Conservation (phyloP, 768 basidiomycete species). For the Pisolithus tinctorius region DNA sequence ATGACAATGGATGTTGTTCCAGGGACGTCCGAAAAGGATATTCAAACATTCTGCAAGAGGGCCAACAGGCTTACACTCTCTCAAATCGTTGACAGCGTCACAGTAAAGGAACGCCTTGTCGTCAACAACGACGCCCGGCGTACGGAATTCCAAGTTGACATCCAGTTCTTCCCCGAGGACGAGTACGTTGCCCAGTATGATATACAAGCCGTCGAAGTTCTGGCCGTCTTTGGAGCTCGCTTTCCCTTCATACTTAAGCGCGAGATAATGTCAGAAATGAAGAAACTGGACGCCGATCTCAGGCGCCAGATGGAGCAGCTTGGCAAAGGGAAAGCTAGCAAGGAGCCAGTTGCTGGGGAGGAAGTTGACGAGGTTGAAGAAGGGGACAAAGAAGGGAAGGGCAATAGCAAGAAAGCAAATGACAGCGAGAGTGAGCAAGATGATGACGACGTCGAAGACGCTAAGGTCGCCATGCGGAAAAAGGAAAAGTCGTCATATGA, state of each 20-base stretch:
- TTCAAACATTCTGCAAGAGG: slow-evolving; percentile 80
- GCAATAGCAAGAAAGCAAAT: slow-evolving; percentile 34
- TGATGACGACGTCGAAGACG: slow-evolving; percentile 78
- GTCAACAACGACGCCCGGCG: slow-evolving; percentile 61
- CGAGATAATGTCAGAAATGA: slow-evolving; percentile 83
- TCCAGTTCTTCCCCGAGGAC: slow-evolving; percentile 78
- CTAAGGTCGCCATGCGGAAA: slow-evolving; percentile 63
- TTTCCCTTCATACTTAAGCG: slow-evolving; percentile 80
- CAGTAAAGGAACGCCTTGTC: slow-evolving; percentile 71
- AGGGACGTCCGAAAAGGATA: slow-evolving; percentile 44
- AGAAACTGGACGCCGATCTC: slow-evolving; percentile 71
- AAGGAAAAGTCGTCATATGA: slow-evolving; percentile 75
- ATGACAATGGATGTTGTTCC: slow-evolving; percentile 78
- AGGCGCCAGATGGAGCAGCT: slow-evolving; percentile 74
- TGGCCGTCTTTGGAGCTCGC: slow-evolving; percentile 59
- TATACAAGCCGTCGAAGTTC: slow-evolving; percentile 63
- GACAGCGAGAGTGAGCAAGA: slow-evolving; percentile 73
- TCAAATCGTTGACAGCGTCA: slow-evolving; percentile 78
- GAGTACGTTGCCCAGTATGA: slow-evolving; percentile 86
- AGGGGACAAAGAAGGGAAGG: slow-evolving; percentile 38
- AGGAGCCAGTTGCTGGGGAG: slow-evolving; percentile 35
- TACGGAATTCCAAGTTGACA: slow-evolving; percentile 73
- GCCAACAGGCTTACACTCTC: slow-evolving; percentile 82
- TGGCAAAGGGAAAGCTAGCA: slow-evolving; percentile 66
- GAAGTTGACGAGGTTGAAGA: slow-evolving; percentile 49